phyloP scores from a whole-genome alignment of 2,329 filamentous ascomycete species.

The Akanthomyces dipterigenus region DNA sequence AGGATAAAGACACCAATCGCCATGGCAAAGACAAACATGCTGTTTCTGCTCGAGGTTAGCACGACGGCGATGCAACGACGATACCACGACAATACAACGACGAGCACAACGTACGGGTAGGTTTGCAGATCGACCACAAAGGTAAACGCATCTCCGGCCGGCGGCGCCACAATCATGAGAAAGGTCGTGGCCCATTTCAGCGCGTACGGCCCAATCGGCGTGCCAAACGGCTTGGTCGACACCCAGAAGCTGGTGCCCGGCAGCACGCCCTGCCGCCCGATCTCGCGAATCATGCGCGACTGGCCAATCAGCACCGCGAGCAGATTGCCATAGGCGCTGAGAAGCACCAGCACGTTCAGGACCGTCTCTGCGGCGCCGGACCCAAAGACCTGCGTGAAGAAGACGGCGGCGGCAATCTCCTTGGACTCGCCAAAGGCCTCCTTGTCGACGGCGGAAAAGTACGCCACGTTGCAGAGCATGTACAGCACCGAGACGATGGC shows the following conservation, averaged over 20 bases:
- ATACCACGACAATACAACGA: background rate
- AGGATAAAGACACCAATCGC: slow-evolving; percentile 51
- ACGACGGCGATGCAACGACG: background rate
- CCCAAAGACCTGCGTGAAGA: slow-evolving; percentile 55
- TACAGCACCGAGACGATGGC: slow-evolving; percentile 47
- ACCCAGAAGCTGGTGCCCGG: slow-evolving; percentile 57
- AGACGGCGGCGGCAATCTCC: slow-evolving; percentile 49
- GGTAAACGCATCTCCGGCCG: slow-evolving; percentile 58
- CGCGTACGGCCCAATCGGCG: slow-evolving; percentile 51
- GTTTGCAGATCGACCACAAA: slow-evolving; percentile 55
- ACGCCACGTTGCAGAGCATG: slow-evolving; percentile 53
- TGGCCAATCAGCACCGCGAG: slow-evolving; percentile 47
- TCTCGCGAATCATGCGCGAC: slow-evolving; percentile 53
- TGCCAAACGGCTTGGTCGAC: slow-evolving; percentile 56
- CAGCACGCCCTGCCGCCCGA: slow-evolving; percentile 54
- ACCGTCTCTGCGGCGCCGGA: slow-evolving; percentile 39
- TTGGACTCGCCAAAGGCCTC: slow-evolving; percentile 45
- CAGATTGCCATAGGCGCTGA: slow-evolving; percentile 54
- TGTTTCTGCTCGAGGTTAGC: slow-evolving; percentile 16
- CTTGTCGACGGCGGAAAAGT: slow-evolving; percentile 51
- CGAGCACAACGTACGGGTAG: slow-evolving; percentile 38
- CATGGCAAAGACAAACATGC: slow-evolving; percentile 52
- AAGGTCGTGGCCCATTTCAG: slow-evolving; percentile 52
- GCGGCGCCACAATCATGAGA: slow-evolving; percentile 53
- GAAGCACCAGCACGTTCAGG: slow-evolving; percentile 49